Conservation (phyloP, 345 rosid genomes). For the Populus simonii region DNA sequence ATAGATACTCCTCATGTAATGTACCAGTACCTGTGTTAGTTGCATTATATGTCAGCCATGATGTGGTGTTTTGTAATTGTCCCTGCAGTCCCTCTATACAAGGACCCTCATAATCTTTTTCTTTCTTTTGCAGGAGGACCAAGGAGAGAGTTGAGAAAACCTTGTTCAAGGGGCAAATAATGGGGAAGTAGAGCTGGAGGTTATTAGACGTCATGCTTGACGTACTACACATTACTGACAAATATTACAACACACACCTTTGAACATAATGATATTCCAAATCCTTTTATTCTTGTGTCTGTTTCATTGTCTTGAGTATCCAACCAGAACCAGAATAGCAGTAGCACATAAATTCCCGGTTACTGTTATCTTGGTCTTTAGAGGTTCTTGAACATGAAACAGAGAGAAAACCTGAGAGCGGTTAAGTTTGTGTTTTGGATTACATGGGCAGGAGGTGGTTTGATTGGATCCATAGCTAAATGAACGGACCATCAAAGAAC, state of each 20-base stretch:
- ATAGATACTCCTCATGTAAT: neutral
- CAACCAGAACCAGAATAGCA: neutral
- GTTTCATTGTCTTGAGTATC: neutral
- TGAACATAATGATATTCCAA: neutral
- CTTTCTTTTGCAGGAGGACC: neutral
- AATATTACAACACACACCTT: neutral
- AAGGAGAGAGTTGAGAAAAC: neutral
- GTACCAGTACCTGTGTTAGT: neutral
- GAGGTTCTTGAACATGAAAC: neutral
- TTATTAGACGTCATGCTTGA: neutral
- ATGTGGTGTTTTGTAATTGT: neutral
- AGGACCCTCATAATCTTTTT: neutral
- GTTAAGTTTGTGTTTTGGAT: neutral
- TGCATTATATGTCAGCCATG: neutral
- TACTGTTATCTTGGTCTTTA: neutral
- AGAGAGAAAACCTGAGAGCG: too few species aligned
- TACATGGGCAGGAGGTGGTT: neutral
- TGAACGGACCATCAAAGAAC: neutral
- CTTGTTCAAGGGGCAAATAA: neutral
- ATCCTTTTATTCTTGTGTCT: neutral
- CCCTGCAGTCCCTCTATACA: neutral
- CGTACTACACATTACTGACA: neutral
- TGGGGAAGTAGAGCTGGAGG: neutral
- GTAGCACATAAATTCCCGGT: neutral
- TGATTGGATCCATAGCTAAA: neutral